Evolutionary conservation across 73 alveolate genomes (phyloP).

Genomic region (Urostyla sp.): DNA sequence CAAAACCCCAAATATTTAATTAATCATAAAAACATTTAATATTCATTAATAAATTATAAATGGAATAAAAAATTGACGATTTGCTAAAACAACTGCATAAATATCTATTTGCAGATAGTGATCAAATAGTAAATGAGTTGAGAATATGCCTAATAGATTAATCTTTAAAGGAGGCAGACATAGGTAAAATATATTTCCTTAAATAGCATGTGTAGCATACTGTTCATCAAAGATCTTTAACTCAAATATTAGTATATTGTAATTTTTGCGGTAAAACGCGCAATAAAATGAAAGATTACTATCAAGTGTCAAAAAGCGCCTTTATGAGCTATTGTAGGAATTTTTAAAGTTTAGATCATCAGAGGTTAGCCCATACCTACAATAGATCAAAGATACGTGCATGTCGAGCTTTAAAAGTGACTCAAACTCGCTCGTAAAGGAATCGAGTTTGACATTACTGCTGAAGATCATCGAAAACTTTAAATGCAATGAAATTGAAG

Average conservation of each 20-base stretch:
- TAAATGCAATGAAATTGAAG: constrained; percentile 39
- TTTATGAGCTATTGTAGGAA: constrained; percentile 60
- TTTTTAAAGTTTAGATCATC: constrained; percentile 54
- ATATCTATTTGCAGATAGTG: constrained; percentile 62
- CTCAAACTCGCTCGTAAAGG: constrained; percentile 55
- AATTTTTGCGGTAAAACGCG: constrained; percentile 56
- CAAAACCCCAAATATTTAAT: too few species aligned
- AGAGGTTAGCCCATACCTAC: constrained; percentile 53
- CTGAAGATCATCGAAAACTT: constrained; percentile 47
- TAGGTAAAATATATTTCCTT: constrained; percentile 22
- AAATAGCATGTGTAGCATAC: constrained; percentile 39
- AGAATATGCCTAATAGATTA: constrained; percentile 55
- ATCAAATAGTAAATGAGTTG: constrained; percentile 65
- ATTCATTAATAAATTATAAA: constrained; percentile 1
- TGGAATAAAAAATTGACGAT: constrained; percentile 69
- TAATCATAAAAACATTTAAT: too few species aligned
- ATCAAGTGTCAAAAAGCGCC: constrained; percentile 56
- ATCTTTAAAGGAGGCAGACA: constrained; percentile 48
- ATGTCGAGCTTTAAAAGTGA: constrained; percentile 57
- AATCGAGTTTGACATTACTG: constrained; percentile 56
- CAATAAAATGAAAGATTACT: constrained; percentile 49
- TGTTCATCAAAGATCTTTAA: constrained; percentile 53
- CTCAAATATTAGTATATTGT: constrained; percentile 47
- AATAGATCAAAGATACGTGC: constrained; percentile 58
- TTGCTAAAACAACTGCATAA: constrained; percentile 47